Percentiles rank a stretch among this genome's conserved stretches.
These are phyloP conservation scores for Scheffersomyces amazonensis DNA, from an alignment of 805 yeast genomes.

Conservation along the genomic window DNA sequence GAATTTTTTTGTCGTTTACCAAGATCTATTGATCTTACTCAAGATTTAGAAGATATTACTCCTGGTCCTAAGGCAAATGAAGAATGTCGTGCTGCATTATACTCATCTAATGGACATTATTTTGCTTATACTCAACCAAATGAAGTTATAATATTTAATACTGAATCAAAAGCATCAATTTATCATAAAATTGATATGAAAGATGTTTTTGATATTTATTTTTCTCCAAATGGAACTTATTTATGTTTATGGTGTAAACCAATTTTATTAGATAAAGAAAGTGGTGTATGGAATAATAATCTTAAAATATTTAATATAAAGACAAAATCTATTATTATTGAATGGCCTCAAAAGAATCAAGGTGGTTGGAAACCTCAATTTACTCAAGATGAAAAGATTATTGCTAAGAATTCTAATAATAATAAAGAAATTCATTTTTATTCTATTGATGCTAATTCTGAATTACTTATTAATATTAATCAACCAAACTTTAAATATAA, in stretches of 20 bases:
- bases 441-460: slow-evolving; percentile 38
- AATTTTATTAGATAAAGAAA: slow-evolving; percentile 54
- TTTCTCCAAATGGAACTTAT: slow-evolving; percentile 85
- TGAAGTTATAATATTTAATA: slow-evolving; percentile 54
- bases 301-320: slow-evolving; percentile 69
- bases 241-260: slow-evolving; percentile 92
- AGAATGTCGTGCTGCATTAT: slow-evolving; percentile 62
- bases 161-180: slow-evolving; percentile 43
- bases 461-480: slow-evolving; percentile 27
- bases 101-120: slow-evolving; percentile 64
- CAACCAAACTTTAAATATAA: slow-evolving; percentile 60
- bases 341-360: slow-evolving; percentile 78
- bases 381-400: slow-evolving; percentile 71
- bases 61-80: slow-evolving; percentile 31
- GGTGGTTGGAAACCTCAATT: slow-evolving; percentile 92
- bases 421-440: slow-evolving; percentile 67
- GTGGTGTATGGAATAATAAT: slow-evolving; percentile 75
- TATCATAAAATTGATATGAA: slow-evolving; percentile 49
- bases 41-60: slow-evolving; percentile 36
- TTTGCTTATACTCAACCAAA: slow-evolving; percentile 74
- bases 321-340: slow-evolving; percentile 47
- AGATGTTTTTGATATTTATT: slow-evolving; percentile 78
- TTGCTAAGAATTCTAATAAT: slow-evolving; percentile 53
- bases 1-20: slow-evolving; percentile 53
- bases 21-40: slow-evolving; percentile 50